phyloP scores from a whole-genome alignment of 2,329 filamentous ascomycete species.

The Fusarium newnesense region DNA sequence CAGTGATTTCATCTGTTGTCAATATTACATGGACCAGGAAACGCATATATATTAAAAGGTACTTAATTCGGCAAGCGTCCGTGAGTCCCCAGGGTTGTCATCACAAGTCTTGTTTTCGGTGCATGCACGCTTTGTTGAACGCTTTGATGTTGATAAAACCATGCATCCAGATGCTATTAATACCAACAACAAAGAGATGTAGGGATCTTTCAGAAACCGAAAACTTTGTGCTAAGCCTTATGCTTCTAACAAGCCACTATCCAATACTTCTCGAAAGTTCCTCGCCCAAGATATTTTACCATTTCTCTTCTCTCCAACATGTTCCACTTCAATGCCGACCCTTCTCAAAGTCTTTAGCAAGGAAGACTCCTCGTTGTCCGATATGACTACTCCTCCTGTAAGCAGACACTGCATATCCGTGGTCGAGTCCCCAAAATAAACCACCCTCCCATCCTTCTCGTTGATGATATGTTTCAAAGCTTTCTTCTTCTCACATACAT shows the following conservation, averaged over 20 bases:
- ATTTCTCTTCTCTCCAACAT: slow-evolving; percentile 44
- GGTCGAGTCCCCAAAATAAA: slow-evolving; percentile 69
- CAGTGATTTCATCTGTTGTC: background rate
- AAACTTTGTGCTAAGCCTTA: background rate
- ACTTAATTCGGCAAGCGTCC: background rate
- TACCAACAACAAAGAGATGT: background rate
- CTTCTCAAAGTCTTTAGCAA: slow-evolving; percentile 52
- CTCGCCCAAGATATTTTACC: slow-evolving; percentile 54
- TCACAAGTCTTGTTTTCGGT: background rate
- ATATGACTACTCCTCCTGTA: slow-evolving; percentile 59
- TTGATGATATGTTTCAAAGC: slow-evolving; percentile 49
- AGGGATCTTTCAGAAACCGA: background rate
- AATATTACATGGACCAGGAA: background rate
- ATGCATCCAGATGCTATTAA: background rate
- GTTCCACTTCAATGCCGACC: slow-evolving; percentile 52
- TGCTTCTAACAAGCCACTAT: slow-evolving; percentile 42
- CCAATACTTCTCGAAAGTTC: slow-evolving; percentile 56
- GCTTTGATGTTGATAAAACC: background rate
- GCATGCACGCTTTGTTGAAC: background rate
- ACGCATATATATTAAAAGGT: background rate
- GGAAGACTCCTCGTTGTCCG: slow-evolving; percentile 48
- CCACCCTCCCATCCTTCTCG: slow-evolving; percentile 39
- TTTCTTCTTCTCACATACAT: slow-evolving; percentile 59
- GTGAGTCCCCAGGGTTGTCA: background rate
- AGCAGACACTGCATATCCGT: slow-evolving; percentile 67